phyloP scores from a whole-genome alignment of 2,329 filamentous ascomycete genomes.

The Mycosphaerella arachidis region DNA sequence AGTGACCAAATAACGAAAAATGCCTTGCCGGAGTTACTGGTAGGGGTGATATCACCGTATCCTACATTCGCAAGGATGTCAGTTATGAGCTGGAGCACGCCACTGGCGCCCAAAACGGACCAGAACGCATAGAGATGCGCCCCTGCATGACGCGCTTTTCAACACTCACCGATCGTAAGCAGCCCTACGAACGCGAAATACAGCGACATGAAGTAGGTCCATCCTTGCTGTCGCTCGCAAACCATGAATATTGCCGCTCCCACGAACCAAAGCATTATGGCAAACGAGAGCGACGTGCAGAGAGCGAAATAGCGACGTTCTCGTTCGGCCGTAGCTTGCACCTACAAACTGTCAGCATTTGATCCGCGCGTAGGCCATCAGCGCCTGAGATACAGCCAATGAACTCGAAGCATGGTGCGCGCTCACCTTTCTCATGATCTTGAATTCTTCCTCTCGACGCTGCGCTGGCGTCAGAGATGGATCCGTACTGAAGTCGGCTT shows the following conservation, averaged over 20 bases:
- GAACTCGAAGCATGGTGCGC: not conserved
- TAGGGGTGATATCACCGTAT: slow-evolving; percentile 48
- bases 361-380: not conserved
- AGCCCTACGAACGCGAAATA: slow-evolving; percentile 53
- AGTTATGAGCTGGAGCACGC: not conserved
- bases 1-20: slow-evolving; percentile 57
- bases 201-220: slow-evolving; percentile 50
- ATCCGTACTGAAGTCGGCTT: slow-evolving; percentile 42
- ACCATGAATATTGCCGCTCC: slow-evolving; percentile 49
- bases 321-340: slow-evolving; percentile 39
- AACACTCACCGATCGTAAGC: slow-evolving; percentile 41
- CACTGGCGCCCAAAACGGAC: not conserved
- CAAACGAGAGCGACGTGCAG: slow-evolving; percentile 35
- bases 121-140: not conserved
- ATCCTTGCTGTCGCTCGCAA: slow-evolving; percentile 44
- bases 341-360: slow-evolving; percentile 11
- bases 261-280: slow-evolving; percentile 43
- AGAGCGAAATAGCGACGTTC: slow-evolving; percentile 43
- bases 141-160: not conserved
- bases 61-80: slow-evolving; percentile 28
- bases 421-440: slow-evolving; percentile 41
- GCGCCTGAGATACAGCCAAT: not conserved
- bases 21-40: slow-evolving; percentile 48
- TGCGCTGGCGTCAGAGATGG: slow-evolving; percentile 32
- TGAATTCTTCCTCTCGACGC: slow-evolving; percentile 48